Evolutionary conservation across 345 rosid genomes (phyloP), one percentile per base, ranked within the genome.

Genomic region (Populus alba): DNA sequence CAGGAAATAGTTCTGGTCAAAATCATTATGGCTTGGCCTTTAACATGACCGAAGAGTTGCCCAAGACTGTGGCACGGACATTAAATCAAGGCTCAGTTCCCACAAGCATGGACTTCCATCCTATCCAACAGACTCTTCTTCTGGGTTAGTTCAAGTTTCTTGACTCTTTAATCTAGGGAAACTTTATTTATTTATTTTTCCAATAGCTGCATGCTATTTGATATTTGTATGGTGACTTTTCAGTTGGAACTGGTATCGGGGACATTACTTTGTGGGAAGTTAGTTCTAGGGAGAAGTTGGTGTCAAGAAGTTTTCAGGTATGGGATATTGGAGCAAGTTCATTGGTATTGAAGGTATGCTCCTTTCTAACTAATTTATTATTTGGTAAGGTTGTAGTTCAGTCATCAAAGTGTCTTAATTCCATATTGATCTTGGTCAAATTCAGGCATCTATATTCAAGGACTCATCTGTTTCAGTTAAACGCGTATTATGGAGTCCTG

Each of bases 101-200:
- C 33, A 87, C 87, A 49, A 85, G 85, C 85, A 81, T 87, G 86
- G 86, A 85, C 75, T 87, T 87, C 59, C 90, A 87, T 81, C 90
- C 88, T 66, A 2, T 41, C 57, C 85, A 75, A 51, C 90, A 83
- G 29, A 83, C 85, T 75, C 73, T 79, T 6, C 89, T 87, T 75
- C 81, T 87, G 33, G 86, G 89, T 87, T 62, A 77, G 87, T 77
- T 81, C 77, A 71, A 39, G 68, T 76, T 73, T 80, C 37, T 57
- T 55, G 55, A 27, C 51, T 35, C 63, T 12, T 31, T 11, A 39
- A 39, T 55, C 38, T 78, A 51, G 47, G 43, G 47, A 31, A 29
- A 4, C 7, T n/a, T 68, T 31, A 31, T 83, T 74, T 41, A 39
- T 53, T 47, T 39, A 49, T 35, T 43, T n/a, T 7, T 15, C 59